Evolutionary conservation across 164 flowering plant species (phyloP).

Genomic region (Tinospora cordifolia): DNA sequence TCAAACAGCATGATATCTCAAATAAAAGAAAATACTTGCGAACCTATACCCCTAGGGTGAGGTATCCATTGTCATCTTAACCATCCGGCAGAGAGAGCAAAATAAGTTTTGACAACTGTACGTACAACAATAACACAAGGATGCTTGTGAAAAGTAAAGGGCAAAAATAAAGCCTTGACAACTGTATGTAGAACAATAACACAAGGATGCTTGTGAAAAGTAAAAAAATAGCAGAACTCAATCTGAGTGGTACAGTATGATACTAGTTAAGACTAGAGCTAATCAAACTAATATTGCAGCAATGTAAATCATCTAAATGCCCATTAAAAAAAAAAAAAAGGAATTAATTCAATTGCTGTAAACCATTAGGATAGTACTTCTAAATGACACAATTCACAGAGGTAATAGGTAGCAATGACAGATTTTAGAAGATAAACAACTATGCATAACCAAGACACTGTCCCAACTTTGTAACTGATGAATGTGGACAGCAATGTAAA

Average conservation of each 20-base stretch:
- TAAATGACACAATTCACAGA: background rate
- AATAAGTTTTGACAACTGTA: too few species aligned
- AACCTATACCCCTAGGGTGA: background rate
- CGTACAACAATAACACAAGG: background rate
- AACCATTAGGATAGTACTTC: background rate
- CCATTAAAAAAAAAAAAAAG: too few species aligned
- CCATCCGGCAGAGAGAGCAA: background rate
- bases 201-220: too few species aligned
- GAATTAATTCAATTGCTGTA: background rate
- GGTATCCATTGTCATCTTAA: background rate
- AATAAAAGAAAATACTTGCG: background rate
- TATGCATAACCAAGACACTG: background rate
- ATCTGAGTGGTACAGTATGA: background rate
- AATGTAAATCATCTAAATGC: too few species aligned
- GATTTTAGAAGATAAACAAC: background rate
- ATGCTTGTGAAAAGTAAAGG: background rate
- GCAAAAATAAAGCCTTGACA: too few species aligned
- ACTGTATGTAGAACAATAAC: too few species aligned
- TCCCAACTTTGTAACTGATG: background rate
- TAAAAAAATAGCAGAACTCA: background rate
- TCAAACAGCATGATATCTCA: background rate
- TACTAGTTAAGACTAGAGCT: background rate
- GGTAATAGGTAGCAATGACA: background rate
- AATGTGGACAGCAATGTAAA: background rate
- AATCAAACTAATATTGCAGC: background rate